phyloP scores from a whole-genome alignment of 345 rosid species.

The Eucalyptus marginata region DNA sequence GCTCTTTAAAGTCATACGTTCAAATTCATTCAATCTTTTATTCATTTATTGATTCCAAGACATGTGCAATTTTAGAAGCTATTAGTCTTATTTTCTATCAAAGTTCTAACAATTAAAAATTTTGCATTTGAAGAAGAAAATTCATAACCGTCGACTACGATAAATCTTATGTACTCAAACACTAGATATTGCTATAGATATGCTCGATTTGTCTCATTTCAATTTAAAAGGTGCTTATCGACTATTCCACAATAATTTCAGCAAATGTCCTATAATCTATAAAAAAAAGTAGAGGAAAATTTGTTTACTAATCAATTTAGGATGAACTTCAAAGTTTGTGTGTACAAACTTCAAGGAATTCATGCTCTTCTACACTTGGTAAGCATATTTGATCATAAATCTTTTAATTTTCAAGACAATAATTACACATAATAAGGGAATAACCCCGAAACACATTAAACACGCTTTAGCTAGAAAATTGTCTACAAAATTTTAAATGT shows the following conservation, averaged over 20 bases:
- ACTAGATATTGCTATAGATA: not conserved
- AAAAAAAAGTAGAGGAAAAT: not conserved
- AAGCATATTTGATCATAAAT: not conserved
- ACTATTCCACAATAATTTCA: not conserved
- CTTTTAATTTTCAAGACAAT: not conserved
- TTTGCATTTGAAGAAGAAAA: not conserved
- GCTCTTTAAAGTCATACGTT: not conserved
- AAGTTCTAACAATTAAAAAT: not conserved
- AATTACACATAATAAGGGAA: not conserved
- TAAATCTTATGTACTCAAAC: not conserved
- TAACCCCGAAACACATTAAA: not conserved
- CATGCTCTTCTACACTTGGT: rapidly evolving
- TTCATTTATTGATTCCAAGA: not conserved
- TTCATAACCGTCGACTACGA: not conserved
- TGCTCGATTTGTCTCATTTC: not conserved
- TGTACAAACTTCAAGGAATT: not conserved
- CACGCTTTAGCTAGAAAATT: too few relatives aligned
- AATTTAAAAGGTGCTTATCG: not conserved
- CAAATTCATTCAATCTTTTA: not conserved
- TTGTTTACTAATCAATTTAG: not conserved
- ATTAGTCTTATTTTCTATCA: not conserved
- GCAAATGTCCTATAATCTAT: not conserved
- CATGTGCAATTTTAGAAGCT: not conserved
- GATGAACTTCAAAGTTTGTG: not conserved
- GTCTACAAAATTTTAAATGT: too few relatives aligned